Percentiles rank a stretch among this genome's conserved stretches.
phyloP scores from a whole-genome alignment of 2,329 filamentous ascomycete genomes.

The Tolypocladium amazonense region DNA sequence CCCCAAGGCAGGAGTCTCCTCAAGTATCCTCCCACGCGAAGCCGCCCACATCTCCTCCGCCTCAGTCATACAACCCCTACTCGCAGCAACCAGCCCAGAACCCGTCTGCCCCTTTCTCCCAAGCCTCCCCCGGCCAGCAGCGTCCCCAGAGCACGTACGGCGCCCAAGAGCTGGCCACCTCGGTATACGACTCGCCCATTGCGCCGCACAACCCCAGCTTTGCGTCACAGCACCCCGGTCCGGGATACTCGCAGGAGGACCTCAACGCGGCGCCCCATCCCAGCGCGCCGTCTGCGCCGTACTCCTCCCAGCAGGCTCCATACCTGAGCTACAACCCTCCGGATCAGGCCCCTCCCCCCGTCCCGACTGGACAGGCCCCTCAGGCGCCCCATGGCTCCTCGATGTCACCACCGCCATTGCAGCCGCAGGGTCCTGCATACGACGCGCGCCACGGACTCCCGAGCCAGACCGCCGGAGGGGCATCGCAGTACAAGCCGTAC shows the following conservation, averaged over 20 bases:
- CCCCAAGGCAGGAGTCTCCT: constrained; percentile 40
- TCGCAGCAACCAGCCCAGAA: constrained; percentile 19
- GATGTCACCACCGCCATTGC: constrained; percentile 31
- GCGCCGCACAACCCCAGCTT: constrained; percentile 37
- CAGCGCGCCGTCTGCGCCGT: constrained; percentile 15
- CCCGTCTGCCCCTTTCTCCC: constrained; percentile 27
- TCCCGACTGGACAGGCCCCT: constrained; percentile 24
- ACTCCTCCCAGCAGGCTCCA: constrained; percentile 17
- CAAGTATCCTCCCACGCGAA: constrained; percentile 35
- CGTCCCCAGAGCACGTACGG: constrained; percentile 60
- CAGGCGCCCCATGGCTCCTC: constrained; percentile 13
- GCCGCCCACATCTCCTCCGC: constrained; percentile 40
- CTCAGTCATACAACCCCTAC: constrained; percentile 33
- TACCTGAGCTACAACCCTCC: constrained; percentile 32
- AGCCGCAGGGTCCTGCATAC: constrained; percentile 33
- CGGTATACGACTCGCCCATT: constrained; percentile 65
- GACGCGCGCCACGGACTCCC: constrained; percentile 41
- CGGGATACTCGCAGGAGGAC: constrained; percentile 39
- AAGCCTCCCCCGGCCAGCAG: constrained; percentile 30
- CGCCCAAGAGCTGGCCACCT: constrained; percentile 69
- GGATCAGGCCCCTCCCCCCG: constrained; percentile 28
- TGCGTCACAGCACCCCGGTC: constrained; percentile 32
- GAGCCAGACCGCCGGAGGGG: constrained; percentile 26
- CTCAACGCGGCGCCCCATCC: constrained; percentile 14
- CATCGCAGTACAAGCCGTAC: constrained; percentile 51